Conservation (phyloP, 768 basidiomycete genomes). For the Termitomyces sp. region DNA sequence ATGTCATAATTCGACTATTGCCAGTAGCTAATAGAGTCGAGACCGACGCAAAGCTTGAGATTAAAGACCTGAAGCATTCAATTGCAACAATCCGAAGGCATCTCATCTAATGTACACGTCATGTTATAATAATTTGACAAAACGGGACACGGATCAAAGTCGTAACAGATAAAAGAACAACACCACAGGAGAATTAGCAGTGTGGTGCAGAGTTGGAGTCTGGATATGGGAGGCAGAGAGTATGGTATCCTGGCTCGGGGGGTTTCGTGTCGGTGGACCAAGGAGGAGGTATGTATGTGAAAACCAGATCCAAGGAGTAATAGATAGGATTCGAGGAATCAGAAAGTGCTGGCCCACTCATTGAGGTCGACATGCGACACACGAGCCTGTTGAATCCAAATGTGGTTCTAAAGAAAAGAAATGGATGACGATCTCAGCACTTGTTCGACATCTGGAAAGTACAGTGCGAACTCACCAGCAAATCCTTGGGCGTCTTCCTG, state of each 20-base stretch:
- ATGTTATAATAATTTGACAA: background rate
- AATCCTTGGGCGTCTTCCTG: slow-evolving; percentile 83
- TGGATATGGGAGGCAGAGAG: background rate
- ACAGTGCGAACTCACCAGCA: slow-evolving; percentile 53
- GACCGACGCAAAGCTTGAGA: too few relatives aligned
- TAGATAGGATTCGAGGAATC: background rate
- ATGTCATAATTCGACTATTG: too few relatives aligned
- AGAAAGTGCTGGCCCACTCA: slow-evolving; percentile 79
- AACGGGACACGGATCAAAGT: background rate
- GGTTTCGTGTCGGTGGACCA: background rate
- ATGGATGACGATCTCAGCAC: slow-evolving; percentile 3
- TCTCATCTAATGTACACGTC: background rate
- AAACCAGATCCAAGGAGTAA: background rate
- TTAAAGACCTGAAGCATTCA: too few relatives aligned
- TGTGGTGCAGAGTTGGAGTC: background rate
- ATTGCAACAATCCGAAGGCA: too few relatives aligned
- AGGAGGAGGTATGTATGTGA: background rate
- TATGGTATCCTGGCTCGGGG: background rate
- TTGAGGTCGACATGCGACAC: slow-evolving; percentile 66
- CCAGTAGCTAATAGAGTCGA: too few relatives aligned
- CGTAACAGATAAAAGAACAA: background rate
- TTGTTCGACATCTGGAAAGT: background rate
- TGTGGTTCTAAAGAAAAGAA: slow-evolving; percentile 49
- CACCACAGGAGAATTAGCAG: background rate
- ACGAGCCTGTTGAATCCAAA: slow-evolving; percentile 69